Conservation (phyloP, 306 rosid species). For the Vigna trinervia region DNA sequence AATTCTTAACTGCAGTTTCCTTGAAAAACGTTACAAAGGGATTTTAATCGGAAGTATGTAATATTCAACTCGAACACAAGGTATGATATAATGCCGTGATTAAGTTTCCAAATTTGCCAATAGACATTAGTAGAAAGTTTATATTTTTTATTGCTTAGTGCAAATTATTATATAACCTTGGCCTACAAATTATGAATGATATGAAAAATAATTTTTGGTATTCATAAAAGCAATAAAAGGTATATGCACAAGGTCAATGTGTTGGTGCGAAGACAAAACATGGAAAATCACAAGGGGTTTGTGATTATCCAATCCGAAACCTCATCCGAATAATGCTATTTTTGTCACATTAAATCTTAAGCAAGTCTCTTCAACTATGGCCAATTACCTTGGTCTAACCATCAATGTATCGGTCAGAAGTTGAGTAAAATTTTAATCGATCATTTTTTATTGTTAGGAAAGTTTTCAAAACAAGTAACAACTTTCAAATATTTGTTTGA, state of each 20-base stretch:
- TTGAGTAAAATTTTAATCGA: not conserved
- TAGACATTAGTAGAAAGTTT: not conserved
- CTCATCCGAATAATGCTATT: not conserved
- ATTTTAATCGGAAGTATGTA: not conserved
- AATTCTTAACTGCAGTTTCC: too few species aligned
- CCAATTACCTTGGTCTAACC: not conserved
- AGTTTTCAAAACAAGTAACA: not conserved
- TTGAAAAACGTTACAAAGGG: too few species aligned
- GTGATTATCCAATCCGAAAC: not conserved
- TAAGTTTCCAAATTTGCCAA: not conserved
- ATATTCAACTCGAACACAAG: not conserved
- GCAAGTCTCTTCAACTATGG: not conserved
- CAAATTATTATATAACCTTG: not conserved
- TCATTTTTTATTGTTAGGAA: not conserved
- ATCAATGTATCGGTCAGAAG: not conserved
- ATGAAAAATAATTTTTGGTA: not conserved
- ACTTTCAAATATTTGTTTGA: not conserved
- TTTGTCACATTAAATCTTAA: not conserved
- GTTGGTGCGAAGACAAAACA: not conserved
- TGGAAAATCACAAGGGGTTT: not conserved
- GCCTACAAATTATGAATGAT: not conserved
- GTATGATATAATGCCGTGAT: not conserved
- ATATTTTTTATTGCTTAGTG: not conserved
- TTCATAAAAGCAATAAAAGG: not conserved
- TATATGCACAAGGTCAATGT: not conserved